Conservation (phyloP, 345 rosid genomes). For the Capsella bursapastoris region DNA sequence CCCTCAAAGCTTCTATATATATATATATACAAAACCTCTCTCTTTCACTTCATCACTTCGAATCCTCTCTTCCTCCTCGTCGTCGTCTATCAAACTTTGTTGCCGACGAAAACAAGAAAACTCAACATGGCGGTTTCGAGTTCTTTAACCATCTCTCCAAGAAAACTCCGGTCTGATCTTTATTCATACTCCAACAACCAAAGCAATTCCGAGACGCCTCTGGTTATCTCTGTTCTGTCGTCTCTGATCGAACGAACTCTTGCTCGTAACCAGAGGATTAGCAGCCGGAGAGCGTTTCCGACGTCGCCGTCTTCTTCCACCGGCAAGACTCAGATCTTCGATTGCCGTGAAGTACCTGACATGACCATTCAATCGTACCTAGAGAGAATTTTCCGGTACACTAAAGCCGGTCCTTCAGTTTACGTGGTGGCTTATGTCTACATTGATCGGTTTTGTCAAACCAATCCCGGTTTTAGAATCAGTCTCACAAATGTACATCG, state of each 20-base stretch:
- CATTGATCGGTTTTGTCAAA: conserved; percentile 83
- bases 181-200: conserved; percentile 68
- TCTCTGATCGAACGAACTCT: conserved; percentile 76
- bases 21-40: conserved; percentile 40
- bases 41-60: conserved; percentile 34
- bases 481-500: conserved; percentile 71
- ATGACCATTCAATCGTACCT: conserved; percentile 75
- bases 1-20: background rate
- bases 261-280: conserved; percentile 70
- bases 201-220: conserved; percentile 62
- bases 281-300: conserved; percentile 49
- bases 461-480: conserved; percentile 72
- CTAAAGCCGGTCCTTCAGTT: conserved; percentile 80
- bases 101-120: background rate
- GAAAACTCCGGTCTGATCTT: conserved; percentile 84
- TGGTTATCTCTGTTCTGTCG: conserved; percentile 79
- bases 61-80: conserved; percentile 5
- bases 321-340: conserved; percentile 54
- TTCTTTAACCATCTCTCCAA: conserved; percentile 62
- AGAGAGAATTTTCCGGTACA: conserved; percentile 86
- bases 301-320: conserved; percentile 3
- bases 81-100: background rate
- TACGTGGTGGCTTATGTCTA: conserved; percentile 88
- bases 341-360: conserved; percentile 74
- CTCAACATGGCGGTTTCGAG: conserved; percentile 51